These are phyloP conservation scores for Kodamaea nitidulidarum DNA, from an alignment of 805 yeast genomes.

Conservation along the genomic window DNA sequence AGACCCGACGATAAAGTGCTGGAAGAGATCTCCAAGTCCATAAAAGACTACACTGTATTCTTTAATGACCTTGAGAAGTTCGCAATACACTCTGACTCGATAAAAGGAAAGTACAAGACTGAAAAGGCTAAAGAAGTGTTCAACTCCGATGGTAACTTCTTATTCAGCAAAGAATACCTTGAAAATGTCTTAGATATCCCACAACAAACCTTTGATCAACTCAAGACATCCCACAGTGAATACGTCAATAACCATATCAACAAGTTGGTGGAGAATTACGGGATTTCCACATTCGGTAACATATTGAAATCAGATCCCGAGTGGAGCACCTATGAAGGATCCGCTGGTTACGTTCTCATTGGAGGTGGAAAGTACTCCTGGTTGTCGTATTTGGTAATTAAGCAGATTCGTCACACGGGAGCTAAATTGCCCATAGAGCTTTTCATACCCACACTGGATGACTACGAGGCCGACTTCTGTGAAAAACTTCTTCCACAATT, in stretches of 20 bases:
- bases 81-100: constrained; percentile 35
- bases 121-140: constrained; percentile 43
- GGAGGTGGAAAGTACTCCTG: constrained; percentile 53
- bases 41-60: constrained; percentile 25
- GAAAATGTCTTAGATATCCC: constrained; percentile 41
- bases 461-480: constrained; percentile 47
- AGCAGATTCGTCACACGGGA: constrained; percentile 43
- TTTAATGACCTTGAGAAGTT: constrained; percentile 31
- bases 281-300: constrained; percentile 34
- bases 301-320: constrained; percentile 33
- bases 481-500: constrained; percentile 37
- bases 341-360: constrained; percentile 44
- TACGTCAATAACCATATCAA: constrained; percentile 31
- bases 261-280: constrained; percentile 22
- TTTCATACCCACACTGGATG: constrained; percentile 40
- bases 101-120: constrained; percentile 38
- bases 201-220: constrained; percentile 25
- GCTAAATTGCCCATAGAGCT: constrained; percentile 49
- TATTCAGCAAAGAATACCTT: constrained; percentile 45
- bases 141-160: constrained; percentile 35
- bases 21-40: constrained; percentile 4
- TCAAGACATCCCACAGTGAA: constrained; percentile 36
- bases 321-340: constrained; percentile 30
- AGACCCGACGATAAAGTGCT: neutral
- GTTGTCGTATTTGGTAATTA: constrained; percentile 47